Evolutionary conservation across 441 rosid species (phyloP).

Genomic region (Gossypium trilobum): DNA sequence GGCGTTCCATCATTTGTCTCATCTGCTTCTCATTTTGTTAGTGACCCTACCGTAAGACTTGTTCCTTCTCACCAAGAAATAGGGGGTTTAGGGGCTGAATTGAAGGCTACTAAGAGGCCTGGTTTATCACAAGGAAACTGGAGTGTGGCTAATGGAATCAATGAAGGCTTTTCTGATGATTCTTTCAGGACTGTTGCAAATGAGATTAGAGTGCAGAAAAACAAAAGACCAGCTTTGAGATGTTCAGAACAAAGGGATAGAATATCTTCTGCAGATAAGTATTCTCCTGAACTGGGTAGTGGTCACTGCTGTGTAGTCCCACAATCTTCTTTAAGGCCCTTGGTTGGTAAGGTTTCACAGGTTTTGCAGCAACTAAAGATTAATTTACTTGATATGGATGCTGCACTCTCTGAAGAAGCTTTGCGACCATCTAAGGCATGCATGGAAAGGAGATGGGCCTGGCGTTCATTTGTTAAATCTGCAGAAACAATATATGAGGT

Average conservation of each 20-base stretch:
- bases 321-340: conserved; percentile 61
- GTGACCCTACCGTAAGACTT: conserved; percentile 41
- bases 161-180: conserved; percentile 27
- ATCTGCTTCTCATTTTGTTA: conserved; percentile 37
- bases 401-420: conserved; percentile 71
- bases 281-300: conserved; percentile 20
- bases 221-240: conserved; percentile 24
- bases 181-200: conserved; percentile 22
- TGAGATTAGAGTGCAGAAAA: conserved; percentile 30
- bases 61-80: conserved; percentile 25
- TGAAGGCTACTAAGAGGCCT: conserved; percentile 22
- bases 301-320: conserved; percentile 58
- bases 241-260: conserved; percentile 37
- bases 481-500: conserved; percentile 86
- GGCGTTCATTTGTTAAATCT: conserved; percentile 80
- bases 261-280: conserved; percentile 27
- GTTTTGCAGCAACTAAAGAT: conserved; percentile 56
- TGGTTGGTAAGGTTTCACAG: conserved; percentile 47
- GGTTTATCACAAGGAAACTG: conserved; percentile 24
- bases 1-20: conserved; percentile 63
- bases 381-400: conserved; percentile 89
- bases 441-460: conserved; percentile 58
- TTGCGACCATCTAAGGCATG: conserved; percentile 60
- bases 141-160: conserved; percentile 25
- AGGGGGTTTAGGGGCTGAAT: conserved; percentile 26